Conservation (phyloP, 78 protist genomes). For the Diacronema lutheri region DNA sequence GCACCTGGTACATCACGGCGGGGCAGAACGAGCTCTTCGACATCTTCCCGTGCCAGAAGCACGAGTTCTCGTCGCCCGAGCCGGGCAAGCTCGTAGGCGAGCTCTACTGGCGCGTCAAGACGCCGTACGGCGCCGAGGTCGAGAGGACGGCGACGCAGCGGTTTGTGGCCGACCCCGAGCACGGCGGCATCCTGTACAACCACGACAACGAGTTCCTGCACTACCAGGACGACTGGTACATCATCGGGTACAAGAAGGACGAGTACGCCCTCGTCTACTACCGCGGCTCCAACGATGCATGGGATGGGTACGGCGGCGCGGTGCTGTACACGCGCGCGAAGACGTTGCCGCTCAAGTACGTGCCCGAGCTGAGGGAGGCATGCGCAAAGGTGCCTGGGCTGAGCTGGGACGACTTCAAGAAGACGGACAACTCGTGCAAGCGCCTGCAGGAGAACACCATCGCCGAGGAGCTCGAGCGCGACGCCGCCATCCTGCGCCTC, state of each 20-base stretch:
- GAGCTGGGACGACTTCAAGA: background rate
- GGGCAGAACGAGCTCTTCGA: background rate
- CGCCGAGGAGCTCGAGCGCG: background rate
- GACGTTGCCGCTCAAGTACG: background rate
- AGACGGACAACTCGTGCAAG: background rate
- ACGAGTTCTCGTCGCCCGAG: background rate
- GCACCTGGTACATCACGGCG: conserved; percentile 10
- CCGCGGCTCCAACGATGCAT: conserved; percentile 1
- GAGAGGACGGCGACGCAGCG: background rate
- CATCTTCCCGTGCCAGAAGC: conserved; percentile 16
- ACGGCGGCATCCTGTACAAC: background rate
- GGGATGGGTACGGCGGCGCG: conserved; percentile 24
- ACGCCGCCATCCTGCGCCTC: background rate
- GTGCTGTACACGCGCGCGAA: conserved; percentile 3
- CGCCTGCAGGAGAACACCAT: background rate
- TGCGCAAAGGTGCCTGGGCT: background rate
- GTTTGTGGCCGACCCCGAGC: background rate
- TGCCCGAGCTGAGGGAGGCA: background rate
- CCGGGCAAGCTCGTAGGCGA: background rate
- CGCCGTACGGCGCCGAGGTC: background rate
- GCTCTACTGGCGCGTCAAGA: conserved; percentile 7
- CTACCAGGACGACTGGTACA: conserved; percentile 19
- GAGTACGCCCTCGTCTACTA: background rate
- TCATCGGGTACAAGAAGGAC: background rate
- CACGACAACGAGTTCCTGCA: conserved; percentile 25